Conservation (phyloP, 2,329 filamentous ascomycete species). For the Fusarium oligoseptatum region DNA sequence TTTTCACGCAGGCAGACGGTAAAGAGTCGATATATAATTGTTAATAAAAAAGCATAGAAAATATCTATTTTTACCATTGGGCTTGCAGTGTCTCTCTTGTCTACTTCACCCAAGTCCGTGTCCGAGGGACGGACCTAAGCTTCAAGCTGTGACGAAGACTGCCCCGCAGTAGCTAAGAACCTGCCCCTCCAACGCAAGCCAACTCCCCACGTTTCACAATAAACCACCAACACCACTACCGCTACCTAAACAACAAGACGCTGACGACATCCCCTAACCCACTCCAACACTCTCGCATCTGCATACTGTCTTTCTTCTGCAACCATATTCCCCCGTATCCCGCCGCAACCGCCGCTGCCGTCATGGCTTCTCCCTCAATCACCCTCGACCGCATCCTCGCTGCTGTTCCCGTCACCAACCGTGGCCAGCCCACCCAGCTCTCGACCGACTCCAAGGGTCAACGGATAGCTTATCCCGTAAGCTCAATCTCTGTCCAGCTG, state of each 20-base stretch:
- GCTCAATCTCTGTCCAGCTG: conserved; percentile 47
- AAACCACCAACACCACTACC: conserved; percentile 9
- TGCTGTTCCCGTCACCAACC: conserved; percentile 83
- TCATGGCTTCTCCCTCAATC: conserved; percentile 62
- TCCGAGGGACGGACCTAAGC: conserved; percentile 2
- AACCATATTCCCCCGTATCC: conserved; percentile 1
- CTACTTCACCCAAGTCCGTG: background rate
- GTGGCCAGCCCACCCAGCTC: conserved; percentile 90
- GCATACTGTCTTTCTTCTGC: background rate
- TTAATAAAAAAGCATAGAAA: background rate
- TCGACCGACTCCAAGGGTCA: conserved; percentile 91
- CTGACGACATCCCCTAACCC: conserved; percentile 27
- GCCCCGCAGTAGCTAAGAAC: conserved; percentile 36
- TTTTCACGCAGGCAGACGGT: background rate
- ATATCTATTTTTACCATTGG: background rate
- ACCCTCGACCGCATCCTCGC: conserved; percentile 81
- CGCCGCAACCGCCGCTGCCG: conserved; percentile 7
- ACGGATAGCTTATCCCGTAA: conserved; percentile 90
- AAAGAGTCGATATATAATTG: background rate
- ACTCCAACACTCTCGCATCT: conserved; percentile 11
- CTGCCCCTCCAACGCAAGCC: conserved; percentile 31
- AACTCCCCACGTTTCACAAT: conserved; percentile 33
- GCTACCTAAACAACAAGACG: conserved; percentile 5
- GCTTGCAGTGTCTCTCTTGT: background rate
- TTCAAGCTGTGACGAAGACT: conserved; percentile 15